A percentile compares a stretch with the other conserved stretches of the same genome.
These are phyloP conservation scores for Psidium friedrichsthalianum DNA, from an alignment of 345 rosid species.

Conservation along the genomic window DNA sequence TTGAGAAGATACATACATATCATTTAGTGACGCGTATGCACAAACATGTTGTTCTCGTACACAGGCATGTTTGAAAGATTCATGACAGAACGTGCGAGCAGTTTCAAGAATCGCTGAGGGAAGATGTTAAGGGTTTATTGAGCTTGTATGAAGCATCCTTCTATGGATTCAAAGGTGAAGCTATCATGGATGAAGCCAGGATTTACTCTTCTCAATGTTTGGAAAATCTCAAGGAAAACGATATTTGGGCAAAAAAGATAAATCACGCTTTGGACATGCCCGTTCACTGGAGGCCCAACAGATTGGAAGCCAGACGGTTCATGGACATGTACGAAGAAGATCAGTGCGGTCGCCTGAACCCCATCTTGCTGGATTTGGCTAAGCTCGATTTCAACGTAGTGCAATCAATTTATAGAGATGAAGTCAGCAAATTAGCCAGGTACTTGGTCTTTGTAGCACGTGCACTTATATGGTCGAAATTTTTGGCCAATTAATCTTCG, in stretches of 20 bases:
- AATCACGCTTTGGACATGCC: constrained; percentile 13
- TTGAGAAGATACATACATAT: background rate
- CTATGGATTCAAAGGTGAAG: constrained; percentile 8
- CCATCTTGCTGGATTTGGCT: constrained; percentile 1
- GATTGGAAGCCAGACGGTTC: constrained; percentile 13
- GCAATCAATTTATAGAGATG: background rate
- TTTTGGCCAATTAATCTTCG: background rate
- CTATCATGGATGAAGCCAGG: constrained; percentile 6
- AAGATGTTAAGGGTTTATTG: constrained; percentile 6
- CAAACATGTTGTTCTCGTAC: background rate
- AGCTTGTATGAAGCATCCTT: constrained; percentile 16
- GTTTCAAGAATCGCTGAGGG: background rate
- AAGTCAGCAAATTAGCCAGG: constrained; percentile 1
- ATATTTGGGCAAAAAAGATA: background rate
- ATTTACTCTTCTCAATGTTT: background rate
- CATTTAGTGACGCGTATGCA: background rate
- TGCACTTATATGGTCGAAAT: background rate
- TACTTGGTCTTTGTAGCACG: background rate
- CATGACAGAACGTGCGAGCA: too few species aligned
- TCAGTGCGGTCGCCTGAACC: background rate
- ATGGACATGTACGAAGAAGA: constrained; percentile 1
- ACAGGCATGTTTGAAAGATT: background rate
- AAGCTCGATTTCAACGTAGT: constrained; percentile 8
- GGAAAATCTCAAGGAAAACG: background rate
- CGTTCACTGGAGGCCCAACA: background rate